phyloP scores from a whole-genome alignment of 768 basidiomycete species.

The Suillus fuscotomentosus region DNA sequence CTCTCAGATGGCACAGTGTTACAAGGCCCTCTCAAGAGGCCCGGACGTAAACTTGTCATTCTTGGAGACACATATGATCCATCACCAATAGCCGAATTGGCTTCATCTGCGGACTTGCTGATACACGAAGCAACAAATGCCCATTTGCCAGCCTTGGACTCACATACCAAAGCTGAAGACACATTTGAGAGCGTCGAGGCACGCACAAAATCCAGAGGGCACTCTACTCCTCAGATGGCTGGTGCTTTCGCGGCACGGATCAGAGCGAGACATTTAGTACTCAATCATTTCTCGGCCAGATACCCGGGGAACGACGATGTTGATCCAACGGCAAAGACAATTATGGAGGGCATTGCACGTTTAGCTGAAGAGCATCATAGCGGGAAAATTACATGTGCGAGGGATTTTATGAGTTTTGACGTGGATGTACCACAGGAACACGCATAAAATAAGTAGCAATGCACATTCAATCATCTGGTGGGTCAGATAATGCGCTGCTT shows the following conservation, averaged over 20 bases:
- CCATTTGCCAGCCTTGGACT: constrained; percentile 65
- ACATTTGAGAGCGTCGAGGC: constrained; percentile 60
- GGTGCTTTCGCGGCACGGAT: constrained; percentile 73
- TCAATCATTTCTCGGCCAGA: constrained; percentile 86
- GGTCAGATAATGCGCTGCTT: constrained; percentile 76
- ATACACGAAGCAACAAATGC: constrained; percentile 93
- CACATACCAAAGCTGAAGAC: constrained; percentile 56
- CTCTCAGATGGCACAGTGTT: constrained; percentile 74
- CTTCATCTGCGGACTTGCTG: constrained; percentile 65
- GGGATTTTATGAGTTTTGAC: constrained; percentile 73
- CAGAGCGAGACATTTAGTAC: constrained; percentile 56
- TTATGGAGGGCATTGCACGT: constrained; percentile 63
- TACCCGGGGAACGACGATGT: constrained; percentile 68
- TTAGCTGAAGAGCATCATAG: constrained; percentile 56
- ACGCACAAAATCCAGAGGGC: constrained; percentile 73
- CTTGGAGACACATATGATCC: constrained; percentile 87
- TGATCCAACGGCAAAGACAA: constrained; percentile 43
- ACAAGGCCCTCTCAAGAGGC: constrained; percentile 60
- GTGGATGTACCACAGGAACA: constrained; percentile 37
- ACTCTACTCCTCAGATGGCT: constrained; percentile 92
- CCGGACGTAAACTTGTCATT: constrained; percentile 76
- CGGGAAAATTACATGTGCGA: constrained; percentile 64
- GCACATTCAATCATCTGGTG: constrained; percentile 52
- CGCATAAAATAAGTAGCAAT: constrained; percentile 11
- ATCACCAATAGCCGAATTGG: constrained; percentile 59